These are phyloP conservation scores for Saturnispora silvae DNA, from an alignment of 805 yeast species.

Conservation along the genomic window DNA sequence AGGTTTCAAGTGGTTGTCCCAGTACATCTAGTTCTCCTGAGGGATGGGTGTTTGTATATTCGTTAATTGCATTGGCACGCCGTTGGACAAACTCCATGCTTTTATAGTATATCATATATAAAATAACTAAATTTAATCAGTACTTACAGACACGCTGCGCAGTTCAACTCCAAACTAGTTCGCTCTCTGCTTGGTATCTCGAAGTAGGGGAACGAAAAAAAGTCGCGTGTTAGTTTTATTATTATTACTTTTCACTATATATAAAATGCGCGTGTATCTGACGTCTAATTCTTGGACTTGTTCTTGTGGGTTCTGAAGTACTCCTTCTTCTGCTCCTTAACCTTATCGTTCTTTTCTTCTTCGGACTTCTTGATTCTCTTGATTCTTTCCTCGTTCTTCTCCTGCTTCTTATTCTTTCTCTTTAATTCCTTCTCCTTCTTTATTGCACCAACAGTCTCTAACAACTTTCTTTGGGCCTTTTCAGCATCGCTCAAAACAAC, in stretches of 20 bases:
- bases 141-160: too few relatives aligned
- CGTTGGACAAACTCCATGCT: too few relatives aligned
- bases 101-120: too few relatives aligned
- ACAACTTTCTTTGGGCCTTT: slow-evolving; percentile 81
- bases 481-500: slow-evolving; percentile 89
- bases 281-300: slow-evolving; percentile 4
- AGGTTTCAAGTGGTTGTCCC: slow-evolving; percentile 97
- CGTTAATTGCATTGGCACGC: too few relatives aligned
- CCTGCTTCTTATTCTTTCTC: slow-evolving; percentile 61
- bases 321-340: slow-evolving; percentile 78
- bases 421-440: slow-evolving; percentile 78
- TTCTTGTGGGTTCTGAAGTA: slow-evolving; percentile 50
- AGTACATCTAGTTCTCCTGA: slow-evolving; percentile 70
- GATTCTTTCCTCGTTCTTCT: slow-evolving; percentile 62
- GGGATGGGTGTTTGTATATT: too few relatives aligned
- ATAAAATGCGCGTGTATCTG: not conserved
- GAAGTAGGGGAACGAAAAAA: not conserved
- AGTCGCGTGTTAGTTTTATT: too few relatives aligned
- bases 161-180: too few relatives aligned
- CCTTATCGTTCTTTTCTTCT: slow-evolving; percentile 61
- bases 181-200: too few relatives aligned
- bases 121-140: too few relatives aligned
- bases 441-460: slow-evolving; percentile 78
- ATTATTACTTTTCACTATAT: too few relatives aligned
- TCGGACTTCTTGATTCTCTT: slow-evolving; percentile 70